phyloP scores from a whole-genome alignment of 306 rosid genomes.

The Prinsepia uniflora region DNA sequence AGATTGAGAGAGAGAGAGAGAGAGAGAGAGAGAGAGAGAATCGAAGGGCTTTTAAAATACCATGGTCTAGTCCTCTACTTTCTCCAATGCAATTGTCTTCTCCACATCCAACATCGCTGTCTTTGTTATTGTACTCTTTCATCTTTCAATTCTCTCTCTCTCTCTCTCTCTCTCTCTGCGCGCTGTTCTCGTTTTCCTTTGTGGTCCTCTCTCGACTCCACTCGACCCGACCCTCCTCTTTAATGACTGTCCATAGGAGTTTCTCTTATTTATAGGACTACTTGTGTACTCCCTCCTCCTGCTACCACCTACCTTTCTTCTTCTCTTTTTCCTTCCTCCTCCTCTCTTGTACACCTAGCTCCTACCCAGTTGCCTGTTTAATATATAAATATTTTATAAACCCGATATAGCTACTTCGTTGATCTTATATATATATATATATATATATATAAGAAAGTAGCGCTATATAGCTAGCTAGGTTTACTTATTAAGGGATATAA shows the following conservation, averaged over 20 bases:
- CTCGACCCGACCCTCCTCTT: slow-evolving; percentile 26
- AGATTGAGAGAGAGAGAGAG: too few species aligned
- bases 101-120: slow-evolving; percentile 67
- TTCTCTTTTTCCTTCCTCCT: not conserved
- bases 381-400: not conserved
- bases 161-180: slow-evolving; percentile 51
- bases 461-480: not conserved
- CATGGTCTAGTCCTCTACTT: slow-evolving; percentile 43
- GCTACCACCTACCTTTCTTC: not conserved
- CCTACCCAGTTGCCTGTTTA: slow-evolving; percentile 2
- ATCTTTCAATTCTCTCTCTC: slow-evolving; percentile 33
- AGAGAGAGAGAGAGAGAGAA: too few species aligned
- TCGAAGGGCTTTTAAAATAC: slow-evolving; percentile 13
- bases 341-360: not conserved
- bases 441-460: not conserved
- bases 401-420: too few species aligned
- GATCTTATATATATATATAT: not conserved
- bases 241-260: slow-evolving; percentile 50
- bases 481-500: not conserved
- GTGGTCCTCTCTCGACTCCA: slow-evolving; percentile 46
- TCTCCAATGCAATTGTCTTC: slow-evolving; percentile 77
- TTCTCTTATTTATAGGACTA: slow-evolving; percentile 32
- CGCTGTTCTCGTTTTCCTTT: slow-evolving; percentile 11
- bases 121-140: slow-evolving; percentile 45
- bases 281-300: slow-evolving; percentile 11